These are phyloP conservation scores for Acacia confusa DNA, from an alignment of 306 rosid genomes.

Conservation along the genomic window DNA sequence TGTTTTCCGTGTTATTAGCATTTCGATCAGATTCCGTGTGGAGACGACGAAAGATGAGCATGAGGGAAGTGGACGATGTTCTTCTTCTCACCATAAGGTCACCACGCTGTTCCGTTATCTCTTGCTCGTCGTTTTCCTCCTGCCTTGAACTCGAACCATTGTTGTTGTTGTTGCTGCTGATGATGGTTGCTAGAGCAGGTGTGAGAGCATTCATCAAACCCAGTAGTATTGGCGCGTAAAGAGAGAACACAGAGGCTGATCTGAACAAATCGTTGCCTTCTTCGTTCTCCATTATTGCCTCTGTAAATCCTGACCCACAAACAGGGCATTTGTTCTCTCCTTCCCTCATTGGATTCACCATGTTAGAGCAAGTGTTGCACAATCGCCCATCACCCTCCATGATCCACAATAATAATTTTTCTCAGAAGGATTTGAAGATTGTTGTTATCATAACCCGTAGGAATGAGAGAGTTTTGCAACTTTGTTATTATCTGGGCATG, in stretches of 20 bases:
- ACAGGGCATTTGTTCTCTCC: constrained; percentile 43
- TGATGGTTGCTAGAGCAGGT: constrained; percentile 35
- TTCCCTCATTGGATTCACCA: constrained; percentile 42
- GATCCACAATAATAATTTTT: not conserved
- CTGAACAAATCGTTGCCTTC: constrained; percentile 34
- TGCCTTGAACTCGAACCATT: not conserved
- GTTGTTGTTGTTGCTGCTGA: constrained; percentile 19
- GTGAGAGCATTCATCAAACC: constrained; percentile 43
- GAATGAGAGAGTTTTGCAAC: not conserved
- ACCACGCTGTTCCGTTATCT: not conserved
- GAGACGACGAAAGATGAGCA: constrained; percentile 33
- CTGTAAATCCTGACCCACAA: constrained; percentile 39
- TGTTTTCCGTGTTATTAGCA: constrained; percentile 18
- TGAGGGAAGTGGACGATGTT: constrained; percentile 28
- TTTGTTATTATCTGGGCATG: not conserved
- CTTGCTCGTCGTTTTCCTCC: constrained; percentile 31
- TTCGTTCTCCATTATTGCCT: constrained; percentile 32
- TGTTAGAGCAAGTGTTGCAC: constrained; percentile 47
- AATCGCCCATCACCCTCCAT: constrained; percentile 39
- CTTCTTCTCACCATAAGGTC: constrained; percentile 35
- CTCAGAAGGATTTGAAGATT: not conserved
- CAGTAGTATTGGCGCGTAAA: constrained; percentile 44
- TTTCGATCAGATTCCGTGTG: constrained; percentile 10
- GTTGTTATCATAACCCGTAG: constrained; percentile 8
- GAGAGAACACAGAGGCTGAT: constrained; percentile 42